Percentiles rank a stretch among this genome's conserved stretches.
Conservation (phyloP, 352 stramenopile genomes). For the Poterioochromonas sp. region DNA sequence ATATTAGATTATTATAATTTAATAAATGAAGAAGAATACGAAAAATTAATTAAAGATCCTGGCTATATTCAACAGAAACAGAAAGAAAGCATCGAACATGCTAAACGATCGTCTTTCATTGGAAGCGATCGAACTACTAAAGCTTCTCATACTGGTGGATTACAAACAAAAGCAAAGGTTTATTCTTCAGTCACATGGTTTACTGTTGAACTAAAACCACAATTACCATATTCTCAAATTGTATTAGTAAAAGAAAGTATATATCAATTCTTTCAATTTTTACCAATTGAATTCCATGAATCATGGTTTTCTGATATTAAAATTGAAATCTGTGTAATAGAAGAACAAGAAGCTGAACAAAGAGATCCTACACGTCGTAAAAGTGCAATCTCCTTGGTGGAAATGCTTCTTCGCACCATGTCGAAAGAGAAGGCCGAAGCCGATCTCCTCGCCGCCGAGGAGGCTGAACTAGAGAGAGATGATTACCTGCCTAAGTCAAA, state of each 20-base stretch:
- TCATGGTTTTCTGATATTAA: not conserved
- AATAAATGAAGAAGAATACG: not conserved
- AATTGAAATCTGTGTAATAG: not conserved
- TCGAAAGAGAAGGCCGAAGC: not conserved
- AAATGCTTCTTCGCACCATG: not conserved
- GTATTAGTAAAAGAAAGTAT: not conserved
- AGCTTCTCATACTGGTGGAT: not conserved
- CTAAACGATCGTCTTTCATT: not conserved
- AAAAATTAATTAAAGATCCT: not conserved
- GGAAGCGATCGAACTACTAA: not conserved
- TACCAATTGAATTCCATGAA: not conserved
- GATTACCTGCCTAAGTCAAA: too few relatives aligned
- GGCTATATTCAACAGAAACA: not conserved
- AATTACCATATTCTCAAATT: not conserved
- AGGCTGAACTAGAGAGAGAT: too few relatives aligned
- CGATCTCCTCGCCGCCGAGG: too few relatives aligned
- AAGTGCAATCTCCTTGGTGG: not conserved
- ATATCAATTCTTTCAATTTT: not conserved
- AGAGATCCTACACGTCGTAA: not conserved
- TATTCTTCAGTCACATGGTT: not conserved
- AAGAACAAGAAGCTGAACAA: not conserved
- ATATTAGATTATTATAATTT: constrained; percentile 7
- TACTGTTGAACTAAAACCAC: not conserved
- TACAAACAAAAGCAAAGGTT: not conserved
- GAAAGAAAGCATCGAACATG: not conserved